Percentiles rank a stretch among this genome's conserved stretches.
phyloP scores from a whole-genome alignment of 2,329 filamentous ascomycete species.

The Aspergillus nomiae region DNA sequence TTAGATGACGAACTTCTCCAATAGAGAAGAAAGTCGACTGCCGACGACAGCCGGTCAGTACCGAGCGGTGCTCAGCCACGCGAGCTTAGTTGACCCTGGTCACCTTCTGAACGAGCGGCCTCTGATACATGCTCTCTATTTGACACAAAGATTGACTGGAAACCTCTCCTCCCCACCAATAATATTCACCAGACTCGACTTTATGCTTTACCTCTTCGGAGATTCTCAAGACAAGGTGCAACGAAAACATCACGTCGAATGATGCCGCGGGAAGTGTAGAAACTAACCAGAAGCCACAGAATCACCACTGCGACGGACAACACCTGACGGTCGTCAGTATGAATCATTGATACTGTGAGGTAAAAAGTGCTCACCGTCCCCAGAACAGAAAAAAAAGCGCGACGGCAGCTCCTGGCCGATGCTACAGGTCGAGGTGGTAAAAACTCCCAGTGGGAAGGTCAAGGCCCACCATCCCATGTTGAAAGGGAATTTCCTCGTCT shows the following conservation, averaged over 20 bases:
- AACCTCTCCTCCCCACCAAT: too few species aligned
- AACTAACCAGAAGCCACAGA: conserved; percentile 55
- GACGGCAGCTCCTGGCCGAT: conserved; percentile 55
- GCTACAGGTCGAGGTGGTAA: conserved; percentile 45
- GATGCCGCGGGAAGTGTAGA: background rate
- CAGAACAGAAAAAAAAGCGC: conserved; percentile 58
- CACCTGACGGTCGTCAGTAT: conserved; percentile 5
- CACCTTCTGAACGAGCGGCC: too few species aligned
- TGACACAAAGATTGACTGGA: too few species aligned
- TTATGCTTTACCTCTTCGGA: too few species aligned
- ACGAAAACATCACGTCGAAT: conserved; percentile 12
- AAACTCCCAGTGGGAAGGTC: conserved; percentile 60
- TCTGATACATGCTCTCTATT: too few species aligned
- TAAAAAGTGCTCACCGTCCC: conserved; percentile 45
- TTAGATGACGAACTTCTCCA: too few species aligned
- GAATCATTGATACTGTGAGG: background rate
- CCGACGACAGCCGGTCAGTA: too few species aligned
- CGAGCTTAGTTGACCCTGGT: too few species aligned
- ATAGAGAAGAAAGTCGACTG: too few species aligned
- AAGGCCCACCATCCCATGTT: conserved; percentile 66
- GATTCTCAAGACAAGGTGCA: conserved; percentile 11
- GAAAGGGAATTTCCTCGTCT: conserved; percentile 51
- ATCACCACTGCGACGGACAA: conserved; percentile 45
- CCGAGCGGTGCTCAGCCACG: too few species aligned
- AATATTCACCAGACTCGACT: too few species aligned